Percentiles rank a stretch among this genome's conserved stretches.
These are phyloP conservation scores for Diaporthe amygdali DNA, from an alignment of 2,329 filamentous ascomycete genomes.

Conservation along the genomic window DNA sequence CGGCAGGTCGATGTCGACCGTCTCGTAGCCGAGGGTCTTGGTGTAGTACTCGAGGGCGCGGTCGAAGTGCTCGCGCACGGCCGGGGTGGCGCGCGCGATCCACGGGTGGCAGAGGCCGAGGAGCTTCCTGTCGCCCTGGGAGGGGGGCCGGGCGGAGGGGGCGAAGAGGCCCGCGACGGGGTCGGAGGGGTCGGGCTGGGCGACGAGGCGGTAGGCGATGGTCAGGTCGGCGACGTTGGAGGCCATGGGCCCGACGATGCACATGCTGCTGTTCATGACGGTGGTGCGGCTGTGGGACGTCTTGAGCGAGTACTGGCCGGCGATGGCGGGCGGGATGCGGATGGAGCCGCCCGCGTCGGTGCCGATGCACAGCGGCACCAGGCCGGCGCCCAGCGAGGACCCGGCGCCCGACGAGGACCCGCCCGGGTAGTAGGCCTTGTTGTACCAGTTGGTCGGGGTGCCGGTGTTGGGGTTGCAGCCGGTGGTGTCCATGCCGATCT, in stretches of 20 bases:
- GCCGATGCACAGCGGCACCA: slow-evolving; percentile 77
- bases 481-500: slow-evolving; percentile 79
- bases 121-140: slow-evolving; percentile 55
- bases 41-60: slow-evolving; percentile 64
- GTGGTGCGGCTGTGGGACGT: slow-evolving; percentile 74
- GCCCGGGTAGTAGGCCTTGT: slow-evolving; percentile 77
- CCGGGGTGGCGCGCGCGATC: slow-evolving; percentile 71
- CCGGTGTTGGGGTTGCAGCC: slow-evolving; percentile 81
- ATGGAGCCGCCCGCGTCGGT: slow-evolving; percentile 79
- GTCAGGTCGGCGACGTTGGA: slow-evolving; percentile 78
- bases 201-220: slow-evolving; percentile 81
- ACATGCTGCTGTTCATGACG: slow-evolving; percentile 57
- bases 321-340: slow-evolving; percentile 76
- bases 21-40: slow-evolving; percentile 51
- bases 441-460: slow-evolving; percentile 80
- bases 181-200: slow-evolving; percentile 71
- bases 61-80: slow-evolving; percentile 67
- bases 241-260: slow-evolving; percentile 77
- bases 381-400: slow-evolving; percentile 71
- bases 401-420: slow-evolving; percentile 81
- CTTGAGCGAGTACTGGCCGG: slow-evolving; percentile 83
- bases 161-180: slow-evolving; percentile 67
- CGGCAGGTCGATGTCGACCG: slow-evolving; percentile 69
- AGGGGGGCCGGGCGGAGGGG: slow-evolving; percentile 58
- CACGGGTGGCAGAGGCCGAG: slow-evolving; percentile 74